Conservation (phyloP, 352 stramenopile species). For the Phytophthora citricola region DNA sequence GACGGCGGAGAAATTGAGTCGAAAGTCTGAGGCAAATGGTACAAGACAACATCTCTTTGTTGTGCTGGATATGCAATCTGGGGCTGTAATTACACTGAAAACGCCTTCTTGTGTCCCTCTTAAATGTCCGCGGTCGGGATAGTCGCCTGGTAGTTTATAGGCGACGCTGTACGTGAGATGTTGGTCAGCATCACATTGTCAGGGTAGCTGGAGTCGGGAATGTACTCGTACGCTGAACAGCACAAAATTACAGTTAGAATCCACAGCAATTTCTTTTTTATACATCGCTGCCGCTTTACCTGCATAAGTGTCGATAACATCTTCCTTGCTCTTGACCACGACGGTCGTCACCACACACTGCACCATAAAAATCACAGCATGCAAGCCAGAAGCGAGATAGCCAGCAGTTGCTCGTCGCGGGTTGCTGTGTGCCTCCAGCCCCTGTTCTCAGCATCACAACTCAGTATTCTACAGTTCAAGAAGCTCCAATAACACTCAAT, state of each 20-base stretch:
- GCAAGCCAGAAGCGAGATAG: conserved; percentile 54
- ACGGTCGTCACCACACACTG: conserved; percentile 67
- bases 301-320: conserved; percentile 87
- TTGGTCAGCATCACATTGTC: conserved; percentile 53
- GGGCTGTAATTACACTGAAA: conserved; percentile 25
- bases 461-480: not conserved
- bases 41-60: conserved; percentile 15
- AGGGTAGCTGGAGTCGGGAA: conserved; percentile 63
- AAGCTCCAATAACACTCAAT: not conserved
- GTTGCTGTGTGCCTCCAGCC: conserved; percentile 48
- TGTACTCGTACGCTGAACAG: conserved; percentile 80
- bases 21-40: conserved; percentile 10
- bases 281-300: conserved; percentile 31
- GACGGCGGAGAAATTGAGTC: conserved; percentile 63
- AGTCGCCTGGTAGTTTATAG: conserved; percentile 65
- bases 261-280: too few species aligned
- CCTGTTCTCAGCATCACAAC: conserved; percentile 28
- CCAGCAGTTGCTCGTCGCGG: conserved; percentile 39
- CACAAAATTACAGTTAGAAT: too few species aligned
- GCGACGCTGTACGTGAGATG: conserved; percentile 43
- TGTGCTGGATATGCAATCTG: conserved; percentile 17
- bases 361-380: conserved; percentile 65
- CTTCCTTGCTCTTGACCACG: conserved; percentile 80
- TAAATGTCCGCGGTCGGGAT: conserved; percentile 73
- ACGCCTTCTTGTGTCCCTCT: conserved; percentile 12